Evolutionary conservation across 2,329 filamentous ascomycete genomes (phyloP).

Genomic region (Didymella pomorum): DNA sequence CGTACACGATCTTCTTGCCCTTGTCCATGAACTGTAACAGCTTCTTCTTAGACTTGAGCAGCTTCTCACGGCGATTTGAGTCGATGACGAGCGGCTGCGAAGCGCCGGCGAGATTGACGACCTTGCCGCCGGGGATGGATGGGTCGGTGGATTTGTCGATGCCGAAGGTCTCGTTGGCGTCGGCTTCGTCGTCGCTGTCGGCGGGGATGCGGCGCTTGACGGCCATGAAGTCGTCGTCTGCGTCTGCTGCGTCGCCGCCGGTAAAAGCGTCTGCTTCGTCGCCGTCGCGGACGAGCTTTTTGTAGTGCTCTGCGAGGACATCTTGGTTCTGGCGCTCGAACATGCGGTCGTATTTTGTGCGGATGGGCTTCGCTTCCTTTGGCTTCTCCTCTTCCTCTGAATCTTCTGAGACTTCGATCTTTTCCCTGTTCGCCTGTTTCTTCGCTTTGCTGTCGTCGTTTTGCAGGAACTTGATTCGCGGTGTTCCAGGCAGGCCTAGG

Average conservation of each 20-base stretch:
- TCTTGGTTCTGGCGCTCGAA: conserved; percentile 97
- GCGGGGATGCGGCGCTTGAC: conserved; percentile 87
- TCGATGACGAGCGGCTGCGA: conserved; percentile 81
- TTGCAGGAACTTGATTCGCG: conserved; percentile 91
- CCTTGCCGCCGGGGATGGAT: conserved; percentile 57
- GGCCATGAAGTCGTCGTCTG: conserved; percentile 82
- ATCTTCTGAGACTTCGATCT: conserved; percentile 66
- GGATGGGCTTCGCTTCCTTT: conserved; percentile 70
- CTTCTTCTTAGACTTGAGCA: conserved; percentile 95
- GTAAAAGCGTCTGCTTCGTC: conserved; percentile 51
- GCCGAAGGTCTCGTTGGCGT: conserved; percentile 27
- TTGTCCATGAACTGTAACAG: conserved; percentile 89
- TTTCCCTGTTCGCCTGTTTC: conserved; percentile 83
- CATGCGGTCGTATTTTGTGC: conserved; percentile 98
- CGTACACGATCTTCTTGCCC: conserved; percentile 85
- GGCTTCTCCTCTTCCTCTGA: conserved; percentile 64
- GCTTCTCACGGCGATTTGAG: conserved; percentile 92
- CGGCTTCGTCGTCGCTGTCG: conserved; percentile 64
- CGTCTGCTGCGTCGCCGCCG: conserved; percentile 56
- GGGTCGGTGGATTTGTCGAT: conserved; percentile 54
- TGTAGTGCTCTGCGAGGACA: conserved; percentile 91
- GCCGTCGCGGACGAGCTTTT: conserved; percentile 75
- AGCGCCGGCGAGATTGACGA: conserved; percentile 71
- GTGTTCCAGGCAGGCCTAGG: conserved; percentile 87
- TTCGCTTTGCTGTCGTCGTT: conserved; percentile 84